Base-by-base conservation (phyloP, 1,284 basidiomycete species). In the Boletus sp. region DNA sequence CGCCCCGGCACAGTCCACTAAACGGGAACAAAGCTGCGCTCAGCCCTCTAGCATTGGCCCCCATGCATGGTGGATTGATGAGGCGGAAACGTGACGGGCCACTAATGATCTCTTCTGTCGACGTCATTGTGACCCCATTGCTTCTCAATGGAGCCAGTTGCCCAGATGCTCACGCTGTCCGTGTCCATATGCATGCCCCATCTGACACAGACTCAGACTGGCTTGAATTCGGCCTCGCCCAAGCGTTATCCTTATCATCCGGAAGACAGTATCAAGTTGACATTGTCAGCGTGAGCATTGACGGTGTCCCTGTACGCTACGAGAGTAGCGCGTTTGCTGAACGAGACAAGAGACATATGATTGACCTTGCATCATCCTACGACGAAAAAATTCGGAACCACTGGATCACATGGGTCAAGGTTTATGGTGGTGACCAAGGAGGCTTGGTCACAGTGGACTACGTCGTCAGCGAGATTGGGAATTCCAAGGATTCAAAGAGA, bases 201-300 rank as follows among this genome's bases (percentile, higher is more conserved):
- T 74, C 78, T 15, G 80, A 85, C 46, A 66, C 76, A 16, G 81
- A 83, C 55, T 79, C 80, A 24, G 85, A 85, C 56, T 88, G 84
- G 84, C 73, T 91, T n/a, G 88, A 90, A 70, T 90, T 91, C 66
- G 88, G 87, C n/a, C 75, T 91, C 44, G 83, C 83, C 11, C 77
- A 78, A 57, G 73, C 76, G 44, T 37, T 57, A 37, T 48, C 66
- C n/a, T 24, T 35, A 53, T 31, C 56, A 41, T 53, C 62, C n/a
- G 43, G 55, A 44, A 57, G 42, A 44, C 61, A 61, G 18, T 78
- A 81, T 43, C 76, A 73, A 53, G 76, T 88, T 39, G 78, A 84
- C 20, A 78, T 90, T 50, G 76, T 82, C 37, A 79, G 77, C 60
- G 84, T 81, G 39, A 87, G 80, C 61, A 71, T 89, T 45, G 85